Conservation (phyloP, 1,284 basidiomycete species). For the Macrocystidia cucumis region DNA sequence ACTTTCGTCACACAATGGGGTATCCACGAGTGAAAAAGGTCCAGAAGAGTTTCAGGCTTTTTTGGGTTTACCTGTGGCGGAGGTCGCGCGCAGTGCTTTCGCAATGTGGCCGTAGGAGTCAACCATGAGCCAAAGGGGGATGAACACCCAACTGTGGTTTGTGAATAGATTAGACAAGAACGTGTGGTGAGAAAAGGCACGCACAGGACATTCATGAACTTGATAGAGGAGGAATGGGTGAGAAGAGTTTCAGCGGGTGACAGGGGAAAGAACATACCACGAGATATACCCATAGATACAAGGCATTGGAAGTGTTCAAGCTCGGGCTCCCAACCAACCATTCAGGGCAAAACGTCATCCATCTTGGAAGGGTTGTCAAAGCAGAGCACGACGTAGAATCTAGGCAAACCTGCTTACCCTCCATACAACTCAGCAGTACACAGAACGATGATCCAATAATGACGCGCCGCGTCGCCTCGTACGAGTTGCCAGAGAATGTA, state of each 20-base stretch:
- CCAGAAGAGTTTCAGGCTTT: no score
- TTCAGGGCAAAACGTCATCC: constrained; percentile 83
- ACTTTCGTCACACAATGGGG: no score
- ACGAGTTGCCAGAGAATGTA: constrained; percentile 62
- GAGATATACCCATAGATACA: constrained; percentile 51
- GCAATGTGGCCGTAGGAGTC: constrained; percentile 70
- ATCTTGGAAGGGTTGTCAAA: constrained; percentile 37
- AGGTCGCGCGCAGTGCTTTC: constrained; percentile 40
- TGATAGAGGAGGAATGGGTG: no score
- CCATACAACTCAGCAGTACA: constrained; percentile 73
- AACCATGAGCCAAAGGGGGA: constrained; percentile 68
- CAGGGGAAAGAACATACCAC: no score
- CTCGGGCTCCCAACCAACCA: constrained; percentile 74
- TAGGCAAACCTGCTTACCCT: constrained; percentile 39
- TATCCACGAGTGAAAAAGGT: no score
- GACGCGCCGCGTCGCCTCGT: constrained; percentile 55
- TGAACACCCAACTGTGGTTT: constrained; percentile 60
- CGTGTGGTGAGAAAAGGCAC: constrained; percentile 16
- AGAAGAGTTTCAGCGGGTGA: no score
- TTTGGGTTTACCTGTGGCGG: constrained; percentile 30
- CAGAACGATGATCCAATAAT: constrained; percentile 76
- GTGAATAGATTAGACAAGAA: constrained; percentile 12
- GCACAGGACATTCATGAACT: constrained; percentile 78
- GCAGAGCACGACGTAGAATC: background rate
- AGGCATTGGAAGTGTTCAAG: constrained; percentile 59